These are phyloP conservation scores for Leishmania braziliensis DNA, from an alignment of 208 protist genomes.

Conservation along the genomic window DNA sequence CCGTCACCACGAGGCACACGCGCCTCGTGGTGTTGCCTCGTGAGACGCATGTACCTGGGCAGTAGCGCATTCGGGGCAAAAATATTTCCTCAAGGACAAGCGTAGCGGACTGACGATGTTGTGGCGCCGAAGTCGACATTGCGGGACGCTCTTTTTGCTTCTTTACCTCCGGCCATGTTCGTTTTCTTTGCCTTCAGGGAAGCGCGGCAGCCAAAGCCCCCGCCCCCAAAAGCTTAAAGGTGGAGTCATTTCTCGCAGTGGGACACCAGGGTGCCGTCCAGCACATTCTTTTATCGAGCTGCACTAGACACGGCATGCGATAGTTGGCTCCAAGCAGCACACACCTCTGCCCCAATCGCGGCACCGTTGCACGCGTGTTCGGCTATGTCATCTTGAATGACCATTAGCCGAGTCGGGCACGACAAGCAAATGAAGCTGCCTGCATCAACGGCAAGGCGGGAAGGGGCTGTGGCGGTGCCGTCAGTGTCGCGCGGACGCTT, in stretches of 20 bases:
- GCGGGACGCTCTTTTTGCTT: neutral
- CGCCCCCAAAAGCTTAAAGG: neutral
- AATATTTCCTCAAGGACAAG: neutral
- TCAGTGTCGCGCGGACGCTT: conserved; percentile 5
- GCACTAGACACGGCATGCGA: neutral
- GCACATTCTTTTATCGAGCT: neutral
- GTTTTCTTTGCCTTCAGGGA: neutral
- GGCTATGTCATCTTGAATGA: conserved; percentile 38
- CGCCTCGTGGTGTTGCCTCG: neutral
- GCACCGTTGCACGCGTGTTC: conserved; percentile 21
- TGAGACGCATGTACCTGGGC: neutral
- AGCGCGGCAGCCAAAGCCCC: neutral
- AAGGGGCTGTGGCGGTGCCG: neutral
- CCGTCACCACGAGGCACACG: neutral
- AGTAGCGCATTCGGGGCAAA: neutral
- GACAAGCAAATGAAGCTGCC: conserved; percentile 30
- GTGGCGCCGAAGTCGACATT: neutral
- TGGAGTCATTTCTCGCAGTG: neutral
- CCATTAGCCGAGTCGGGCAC: conserved; percentile 40
- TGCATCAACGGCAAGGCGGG: neutral
- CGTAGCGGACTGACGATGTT: neutral
- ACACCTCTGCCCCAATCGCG: conserved; percentile 5
- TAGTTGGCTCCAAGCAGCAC: conserved; percentile 13
- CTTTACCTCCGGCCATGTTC: neutral
- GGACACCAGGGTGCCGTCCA: neutral